These are phyloP conservation scores for Exophiala dermatitidis DNA, from an alignment of 2,329 filamentous ascomycete genomes.

Conservation along the genomic window DNA sequence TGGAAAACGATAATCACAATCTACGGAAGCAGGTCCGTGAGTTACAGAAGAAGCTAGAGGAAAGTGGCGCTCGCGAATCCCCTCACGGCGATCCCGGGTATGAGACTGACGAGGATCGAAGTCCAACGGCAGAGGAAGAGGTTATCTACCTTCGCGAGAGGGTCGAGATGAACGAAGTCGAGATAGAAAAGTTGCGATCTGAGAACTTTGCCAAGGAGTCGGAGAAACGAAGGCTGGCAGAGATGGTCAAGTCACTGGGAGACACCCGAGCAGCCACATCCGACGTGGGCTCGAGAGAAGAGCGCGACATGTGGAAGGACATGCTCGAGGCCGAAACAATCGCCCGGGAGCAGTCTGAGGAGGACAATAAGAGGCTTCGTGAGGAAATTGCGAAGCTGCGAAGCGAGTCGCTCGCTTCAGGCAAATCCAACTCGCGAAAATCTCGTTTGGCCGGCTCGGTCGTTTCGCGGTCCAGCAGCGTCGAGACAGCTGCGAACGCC, in stretches of 20 bases:
- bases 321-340: conserved; percentile 86
- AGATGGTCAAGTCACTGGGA: conserved; percentile 63
- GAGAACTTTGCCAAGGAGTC: conserved; percentile 73
- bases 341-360: conserved; percentile 80
- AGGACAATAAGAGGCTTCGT: conserved; percentile 74
- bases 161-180: conserved; percentile 72
- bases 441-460: conserved; percentile 33
- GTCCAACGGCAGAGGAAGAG: conserved; percentile 64
- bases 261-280: conserved; percentile 45
- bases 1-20: conserved; percentile 84
- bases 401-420: conserved; percentile 34
- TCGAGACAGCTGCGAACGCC: conserved; percentile 40
- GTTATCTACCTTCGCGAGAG: conserved; percentile 76
- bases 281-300: conserved; percentile 43
- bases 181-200: conserved; percentile 73
- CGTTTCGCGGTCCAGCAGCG: conserved; percentile 36
- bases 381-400: conserved; percentile 72
- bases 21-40: conserved; percentile 76
- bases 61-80: conserved; percentile 39
- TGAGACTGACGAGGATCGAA: conserved; percentile 48
- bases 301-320: conserved; percentile 83
- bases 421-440: conserved; percentile 32
- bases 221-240: conserved; percentile 78
- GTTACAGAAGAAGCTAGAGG: conserved; percentile 68
- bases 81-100: conserved; percentile 44